These are phyloP conservation scores for Atkinsonella texensis DNA, from an alignment of 2,329 filamentous ascomycete genomes.

Conservation along the genomic window DNA sequence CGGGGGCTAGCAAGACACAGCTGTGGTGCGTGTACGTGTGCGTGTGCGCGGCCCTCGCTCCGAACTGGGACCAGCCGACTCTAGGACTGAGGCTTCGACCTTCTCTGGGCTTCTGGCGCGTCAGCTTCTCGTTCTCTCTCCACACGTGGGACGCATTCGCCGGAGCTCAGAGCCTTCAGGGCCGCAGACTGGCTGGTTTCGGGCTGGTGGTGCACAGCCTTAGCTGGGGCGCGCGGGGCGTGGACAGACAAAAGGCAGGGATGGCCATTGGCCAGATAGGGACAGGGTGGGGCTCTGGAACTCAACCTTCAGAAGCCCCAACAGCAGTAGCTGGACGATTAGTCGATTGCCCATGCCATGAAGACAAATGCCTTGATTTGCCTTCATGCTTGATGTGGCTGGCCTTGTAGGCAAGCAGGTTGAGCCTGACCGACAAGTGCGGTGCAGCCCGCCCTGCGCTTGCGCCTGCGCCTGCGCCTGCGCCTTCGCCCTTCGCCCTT, in stretches of 20 bases:
- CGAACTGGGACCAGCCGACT: background rate
- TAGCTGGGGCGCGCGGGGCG: constrained; percentile 14
- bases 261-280: background rate
- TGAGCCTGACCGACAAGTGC: too few relatives aligned
- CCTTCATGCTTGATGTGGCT: too few relatives aligned
- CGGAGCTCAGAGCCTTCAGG: background rate
- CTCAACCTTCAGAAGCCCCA: background rate
- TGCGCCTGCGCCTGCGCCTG: too few relatives aligned
- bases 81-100: background rate
- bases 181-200: background rate
- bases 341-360: background rate
- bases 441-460: too few relatives aligned
- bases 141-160: background rate
- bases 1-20: background rate
- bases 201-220: constrained; percentile 11
- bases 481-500: too few relatives aligned
- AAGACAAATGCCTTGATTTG: too few relatives aligned
- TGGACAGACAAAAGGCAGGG: constrained; percentile 7
- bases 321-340: background rate
- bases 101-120: constrained; percentile 2
- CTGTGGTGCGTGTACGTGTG: background rate
- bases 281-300: background rate
- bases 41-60: constrained; percentile 4
- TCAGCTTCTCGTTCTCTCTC: background rate
- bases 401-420: too few relatives aligned